These are phyloP conservation scores for Suillus tomentosus DNA, from an alignment of 768 basidiomycete genomes.

Conservation along the genomic window DNA sequence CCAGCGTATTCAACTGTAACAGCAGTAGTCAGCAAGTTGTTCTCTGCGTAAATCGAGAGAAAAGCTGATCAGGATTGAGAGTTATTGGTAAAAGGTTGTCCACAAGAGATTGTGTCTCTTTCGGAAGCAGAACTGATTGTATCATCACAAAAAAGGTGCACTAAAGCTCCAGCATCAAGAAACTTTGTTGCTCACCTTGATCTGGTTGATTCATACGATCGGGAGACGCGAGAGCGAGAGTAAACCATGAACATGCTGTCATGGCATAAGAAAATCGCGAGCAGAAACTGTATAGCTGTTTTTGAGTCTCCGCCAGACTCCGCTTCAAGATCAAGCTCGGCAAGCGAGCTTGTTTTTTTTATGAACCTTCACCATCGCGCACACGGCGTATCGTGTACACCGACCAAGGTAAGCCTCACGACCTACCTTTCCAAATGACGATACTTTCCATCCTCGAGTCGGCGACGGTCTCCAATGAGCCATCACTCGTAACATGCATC, in stretches of 20 bases:
- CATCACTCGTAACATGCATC: slow-evolving; percentile 78
- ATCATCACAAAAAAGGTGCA: slow-evolving; percentile 45
- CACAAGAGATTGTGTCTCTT: slow-evolving; percentile 75
- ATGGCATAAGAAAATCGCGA: neutral
- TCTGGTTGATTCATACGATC: slow-evolving; percentile 14
- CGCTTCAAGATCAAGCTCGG: neutral
- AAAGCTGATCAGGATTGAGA: slow-evolving; percentile 49
- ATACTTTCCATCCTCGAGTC: slow-evolving; percentile 72
- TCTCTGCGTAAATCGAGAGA: neutral
- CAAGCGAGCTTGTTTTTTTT: neutral
- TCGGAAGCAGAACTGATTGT: slow-evolving; percentile 86
- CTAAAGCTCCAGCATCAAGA: neutral
- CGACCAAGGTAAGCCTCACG: slow-evolving; percentile 34
- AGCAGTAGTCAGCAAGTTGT: slow-evolving; percentile 10
- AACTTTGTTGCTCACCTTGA: slow-evolving; percentile 3
- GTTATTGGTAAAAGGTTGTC: slow-evolving; percentile 55
- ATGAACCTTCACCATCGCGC: neutral
- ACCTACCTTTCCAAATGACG: slow-evolving; percentile 45
- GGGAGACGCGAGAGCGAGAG: slow-evolving; percentile 8
- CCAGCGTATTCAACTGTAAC: neutral
- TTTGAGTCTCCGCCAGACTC: slow-evolving; percentile 7
- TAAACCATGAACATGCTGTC: neutral
- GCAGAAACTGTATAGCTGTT: slow-evolving; percentile 44
- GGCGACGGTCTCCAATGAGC: slow-evolving; percentile 73
- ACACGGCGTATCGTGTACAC: neutral